Base-by-base conservation (phyloP, 805 yeast genomes). In the Candida nanaspora region DNA sequence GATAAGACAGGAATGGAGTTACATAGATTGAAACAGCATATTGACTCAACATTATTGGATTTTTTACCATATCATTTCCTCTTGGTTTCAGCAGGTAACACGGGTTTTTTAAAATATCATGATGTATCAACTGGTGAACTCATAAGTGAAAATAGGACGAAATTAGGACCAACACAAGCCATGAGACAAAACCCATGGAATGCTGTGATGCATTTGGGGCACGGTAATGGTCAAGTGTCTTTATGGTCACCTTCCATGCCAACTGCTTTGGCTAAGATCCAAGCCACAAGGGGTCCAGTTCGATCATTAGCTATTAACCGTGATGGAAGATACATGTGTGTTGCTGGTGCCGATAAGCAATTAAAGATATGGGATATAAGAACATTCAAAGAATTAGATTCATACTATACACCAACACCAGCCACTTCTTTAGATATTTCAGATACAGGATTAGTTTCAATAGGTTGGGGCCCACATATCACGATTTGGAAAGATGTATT, bases 381-480 rank as follows among this genome's bases (percentile, higher is more conserved):
- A 55, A 86, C 75, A 48, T 84, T 83, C 61, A 76, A 79, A 61
- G 87, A 80, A 53, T 53, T 86, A 26, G 91, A 85, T 52, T 63
- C 86, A 2, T 82, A 83, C 52, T 61, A 52, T 57, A 73, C 76
- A 5, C 96, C 95, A 18, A 85, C 96, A 0, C 96, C 96, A 2
- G 95, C 95, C 0, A 68, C 79, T 13, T 74, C 86, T 18, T 64
- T 88, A 16, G 79, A 80, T 49, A 80, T 89, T 30, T 87, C 96
- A 2, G 98, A 91, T 59, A 73, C 86, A 1, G 97, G 96, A 1
- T 67, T 93, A 18, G 61, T 93, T 27, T 78, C 93, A 1, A 87
- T 86, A n/a, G 83, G 94, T 3, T 86, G 96, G 86, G 97, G 97
- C 7, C 89, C 97, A 0, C 96, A 89, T 62, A 82, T 91, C 3